Conservation (phyloP, 73 alveolate genomes). For the Tetrahymena elliotti region DNA sequence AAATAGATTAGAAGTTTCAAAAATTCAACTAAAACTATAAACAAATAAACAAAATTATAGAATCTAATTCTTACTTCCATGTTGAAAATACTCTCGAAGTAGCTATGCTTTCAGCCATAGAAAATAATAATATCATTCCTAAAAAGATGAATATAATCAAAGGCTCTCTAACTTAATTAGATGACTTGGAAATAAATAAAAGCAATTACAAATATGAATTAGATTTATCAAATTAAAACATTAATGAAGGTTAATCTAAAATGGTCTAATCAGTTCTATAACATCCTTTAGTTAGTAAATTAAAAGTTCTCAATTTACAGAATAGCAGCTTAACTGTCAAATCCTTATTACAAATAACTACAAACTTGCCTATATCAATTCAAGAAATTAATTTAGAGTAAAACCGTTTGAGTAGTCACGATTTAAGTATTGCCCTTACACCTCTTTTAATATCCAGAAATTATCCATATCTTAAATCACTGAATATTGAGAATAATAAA, state of each 20-base stretch:
- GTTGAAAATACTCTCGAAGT: neutral
- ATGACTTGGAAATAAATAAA: neutral
- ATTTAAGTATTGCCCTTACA: neutral
- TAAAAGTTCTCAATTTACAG: neutral
- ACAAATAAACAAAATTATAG: neutral
- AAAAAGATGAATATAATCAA: neutral
- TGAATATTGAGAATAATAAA: slow-evolving; percentile 29
- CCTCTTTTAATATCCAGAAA: neutral
- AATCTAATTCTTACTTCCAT: neutral
- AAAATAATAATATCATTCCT: neutral
- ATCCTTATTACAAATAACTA: neutral
- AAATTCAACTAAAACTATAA: neutral
- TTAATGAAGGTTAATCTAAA: neutral
- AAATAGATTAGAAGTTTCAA: neutral
- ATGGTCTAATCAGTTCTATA: neutral
- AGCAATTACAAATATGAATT: neutral
- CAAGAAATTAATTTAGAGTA: neutral
- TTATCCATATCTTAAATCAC: neutral
- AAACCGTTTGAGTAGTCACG: neutral
- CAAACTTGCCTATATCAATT: neutral
- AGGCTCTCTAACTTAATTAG: neutral
- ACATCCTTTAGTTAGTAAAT: neutral
- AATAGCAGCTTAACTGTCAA: neutral
- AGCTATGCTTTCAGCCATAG: neutral
- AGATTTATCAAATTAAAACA: neutral